Evolutionary conservation across 2,329 filamentous ascomycete genomes (phyloP), one percentile per base, ranked within the genome.

Genomic region (Harringtonia aguacate): DNA sequence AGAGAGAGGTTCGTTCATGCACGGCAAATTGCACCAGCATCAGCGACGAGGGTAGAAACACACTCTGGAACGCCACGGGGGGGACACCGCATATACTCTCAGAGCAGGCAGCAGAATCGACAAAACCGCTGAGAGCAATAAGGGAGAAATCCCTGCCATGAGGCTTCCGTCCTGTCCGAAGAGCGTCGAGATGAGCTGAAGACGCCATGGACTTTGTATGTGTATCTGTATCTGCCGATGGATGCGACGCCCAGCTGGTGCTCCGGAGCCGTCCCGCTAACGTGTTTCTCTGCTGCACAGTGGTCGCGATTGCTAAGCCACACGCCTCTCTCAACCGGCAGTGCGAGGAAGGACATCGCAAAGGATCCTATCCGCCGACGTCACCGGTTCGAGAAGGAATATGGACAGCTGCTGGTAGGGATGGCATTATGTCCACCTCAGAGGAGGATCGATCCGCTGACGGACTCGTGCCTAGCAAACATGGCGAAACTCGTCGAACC

Each of bases 261-360:
- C 24, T 7, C 10, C 24, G 10, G 24, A n/a, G n/a, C n/a, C n/a
- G n/a, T n/a, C 24, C 24, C 7, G 24, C 44, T 46, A 27, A 42
- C 44, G 17, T 9, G n/a, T 29, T 13, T 18, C 33, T 7, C 29
- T 35, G 7, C 24, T 14, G n/a, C 4, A 27, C 53, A 82, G 78
- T 83, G 78, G 78, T 77, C 77, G 66, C 75, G 78, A 63, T 69
- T 82, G 64, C 66, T 82, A 66, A 78, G 76, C 59, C 74, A 72
- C 53, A 73, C 71, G 51, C 69, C 76, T 57, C 67, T 81, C 54
- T 73, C 73, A 53, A 64, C 73, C 54, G 69, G 68, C 52, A 65
- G 60, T 57, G 68, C 74, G 53, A 70, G 70, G 54, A 77, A 73
- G 61, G 75, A 79, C 56, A 70, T 72, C 49, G 72, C 74, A 47